These are phyloP conservation scores for Moricandia moricandioides DNA, from an alignment of 345 rosid species.

Conservation along the genomic window DNA sequence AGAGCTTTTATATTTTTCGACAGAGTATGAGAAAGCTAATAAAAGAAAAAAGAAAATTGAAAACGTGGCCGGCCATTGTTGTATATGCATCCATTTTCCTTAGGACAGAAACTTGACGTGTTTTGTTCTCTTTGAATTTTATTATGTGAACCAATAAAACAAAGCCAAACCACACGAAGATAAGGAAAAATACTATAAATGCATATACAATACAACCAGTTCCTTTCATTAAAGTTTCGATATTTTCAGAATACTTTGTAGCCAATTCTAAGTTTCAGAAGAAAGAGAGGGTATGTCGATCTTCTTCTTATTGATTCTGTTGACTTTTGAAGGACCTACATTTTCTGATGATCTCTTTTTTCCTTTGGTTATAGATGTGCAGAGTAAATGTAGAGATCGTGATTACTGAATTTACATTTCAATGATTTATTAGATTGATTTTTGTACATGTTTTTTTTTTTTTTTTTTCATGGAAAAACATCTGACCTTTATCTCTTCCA, in stretches of 20 bases:
- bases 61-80: neutral
- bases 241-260: neutral
- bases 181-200: neutral
- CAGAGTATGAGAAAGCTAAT: neutral
- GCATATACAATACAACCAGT: neutral
- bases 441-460: neutral
- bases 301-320: neutral
- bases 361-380: neutral
- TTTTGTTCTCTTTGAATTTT: neutral
- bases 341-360: neutral
- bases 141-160: neutral
- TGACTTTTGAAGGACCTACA: neutral
- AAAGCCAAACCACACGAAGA: slow-evolving; percentile 9
- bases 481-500: neutral
- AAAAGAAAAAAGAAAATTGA: neutral
- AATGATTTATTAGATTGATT: neutral
- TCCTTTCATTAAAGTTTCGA: neutral
- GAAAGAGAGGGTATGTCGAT: neutral
- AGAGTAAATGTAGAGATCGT: slow-evolving; percentile 12
- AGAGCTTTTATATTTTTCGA: neutral
- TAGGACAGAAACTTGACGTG: slow-evolving; percentile 24
- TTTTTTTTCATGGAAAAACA: neutral
- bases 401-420: neutral
- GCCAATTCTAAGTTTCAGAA: neutral
- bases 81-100: neutral